Percentiles rank a stretch among this genome's conserved stretches.
These are phyloP conservation scores for Centaurea solstitialis DNA, from an alignment of 129 eudicot species.

Conservation along the genomic window DNA sequence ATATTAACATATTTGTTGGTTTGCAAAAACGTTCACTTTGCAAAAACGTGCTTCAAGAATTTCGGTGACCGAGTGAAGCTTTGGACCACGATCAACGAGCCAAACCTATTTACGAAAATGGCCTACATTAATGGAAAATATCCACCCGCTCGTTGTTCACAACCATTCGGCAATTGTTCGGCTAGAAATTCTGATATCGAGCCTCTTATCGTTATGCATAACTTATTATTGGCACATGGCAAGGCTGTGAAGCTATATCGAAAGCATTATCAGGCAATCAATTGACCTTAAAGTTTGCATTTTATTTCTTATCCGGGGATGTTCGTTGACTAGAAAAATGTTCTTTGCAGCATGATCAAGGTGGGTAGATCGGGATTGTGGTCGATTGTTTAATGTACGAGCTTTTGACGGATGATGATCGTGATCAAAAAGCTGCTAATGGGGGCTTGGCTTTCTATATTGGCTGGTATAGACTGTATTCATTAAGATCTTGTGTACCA, in stretches of 20 bases:
- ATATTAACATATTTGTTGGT: not conserved
- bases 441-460: not conserved
- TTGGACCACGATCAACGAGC: constrained; percentile 84
- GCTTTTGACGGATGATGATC: not conserved
- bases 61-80: constrained; percentile 87
- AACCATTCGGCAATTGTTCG: constrained; percentile 71
- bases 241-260: constrained; percentile 66
- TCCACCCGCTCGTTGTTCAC: constrained; percentile 84
- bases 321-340: constrained; percentile 2
- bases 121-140: constrained; percentile 46
- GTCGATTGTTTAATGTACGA: not conserved
- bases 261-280: constrained; percentile 48
- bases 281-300: not conserved
- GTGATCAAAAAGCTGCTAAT: not conserved
- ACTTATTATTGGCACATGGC: constrained; percentile 83
- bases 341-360: constrained; percentile 50
- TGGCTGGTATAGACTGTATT: not conserved
- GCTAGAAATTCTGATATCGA: constrained; percentile 77
- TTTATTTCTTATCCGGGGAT: not conserved
- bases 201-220: constrained; percentile 68
- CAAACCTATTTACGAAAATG: constrained; percentile 57
- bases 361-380: constrained; percentile 63
- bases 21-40: constrained; percentile 42
- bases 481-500: too few species aligned
- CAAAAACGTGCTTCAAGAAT: constrained; percentile 63